Base-by-base conservation (phyloP, 805 yeast species). In the Lipomyces orientalis region DNA sequence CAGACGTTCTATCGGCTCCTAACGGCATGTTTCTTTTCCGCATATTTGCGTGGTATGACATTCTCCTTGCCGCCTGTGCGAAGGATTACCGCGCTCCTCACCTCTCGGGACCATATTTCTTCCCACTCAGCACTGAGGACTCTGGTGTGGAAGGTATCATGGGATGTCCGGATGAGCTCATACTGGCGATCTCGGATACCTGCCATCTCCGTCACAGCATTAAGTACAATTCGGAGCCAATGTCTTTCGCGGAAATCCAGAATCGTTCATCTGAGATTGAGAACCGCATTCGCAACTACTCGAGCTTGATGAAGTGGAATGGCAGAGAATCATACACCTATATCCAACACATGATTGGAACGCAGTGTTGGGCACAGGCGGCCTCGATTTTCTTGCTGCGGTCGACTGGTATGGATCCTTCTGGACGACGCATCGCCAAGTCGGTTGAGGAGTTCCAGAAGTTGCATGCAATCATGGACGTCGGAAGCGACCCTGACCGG, bases 301-400 rank as follows among this genome's bases (percentile, higher is more conserved):
- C 61, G 2, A 19, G 39, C 25, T 35, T 65, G 25, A 54, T 56
- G 54, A 65, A 65, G 54, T 68, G 71, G 71, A 66, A 68, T 52
- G 71, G 71, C 35, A 62, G 69, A 25, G 66, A 64, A 49, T 68
- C 71, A 22, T 65, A 59, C 37, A 58, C 37, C 56, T 68, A 62
- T 31, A 60, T 68, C 10, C 71, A 68, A 52, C 69, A 68, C 39
- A 55, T 65, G 2, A 65, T 64, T 8, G 71, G 67, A 4, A 39
- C 69, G 16, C 71, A 68, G 39, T 68, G 71, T 60, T 68, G 71
- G 71, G 71, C 71, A 16, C 69, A 65, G 54, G 71, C 71, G 12
- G 46, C 71, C 16, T 65, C 64, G 9, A 63, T 68, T 34, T 61
- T 66, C 55, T 60, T 68, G 22, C 54, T 68, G 22, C 63, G 71